These are phyloP conservation scores for Citrus reticulata DNA, from an alignment of 345 rosid genomes.

Conservation along the genomic window DNA sequence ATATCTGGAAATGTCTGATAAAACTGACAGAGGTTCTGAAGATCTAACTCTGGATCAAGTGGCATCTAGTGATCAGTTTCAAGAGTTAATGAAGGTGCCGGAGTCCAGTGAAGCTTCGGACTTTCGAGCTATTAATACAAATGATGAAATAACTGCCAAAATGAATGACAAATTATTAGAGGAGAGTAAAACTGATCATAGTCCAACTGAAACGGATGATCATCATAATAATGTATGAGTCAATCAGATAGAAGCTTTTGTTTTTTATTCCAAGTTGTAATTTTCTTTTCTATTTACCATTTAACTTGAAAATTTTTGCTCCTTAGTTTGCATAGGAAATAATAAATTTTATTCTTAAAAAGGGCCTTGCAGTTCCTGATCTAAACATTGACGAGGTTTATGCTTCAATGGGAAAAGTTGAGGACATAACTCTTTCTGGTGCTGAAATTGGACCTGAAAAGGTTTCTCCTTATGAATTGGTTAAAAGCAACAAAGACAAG, in stretches of 20 bases:
- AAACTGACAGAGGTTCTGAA: slow-evolving; percentile 32
- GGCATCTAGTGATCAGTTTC: slow-evolving; percentile 14
- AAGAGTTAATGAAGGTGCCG: slow-evolving; percentile 8
- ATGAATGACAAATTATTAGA: slow-evolving; percentile 28
- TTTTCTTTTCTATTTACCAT: not conserved
- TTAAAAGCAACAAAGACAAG: slow-evolving; percentile 21
- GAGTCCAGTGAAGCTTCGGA: slow-evolving; percentile 13
- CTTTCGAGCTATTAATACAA: slow-evolving; percentile 20
- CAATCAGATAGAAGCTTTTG: not conserved
- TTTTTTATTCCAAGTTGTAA: not conserved
- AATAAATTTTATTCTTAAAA: slow-evolving; percentile 19
- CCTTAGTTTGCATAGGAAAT: not conserved
- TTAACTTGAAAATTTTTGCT: not conserved
- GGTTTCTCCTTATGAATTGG: slow-evolving; percentile 23
- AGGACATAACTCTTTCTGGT: slow-evolving; percentile 8
- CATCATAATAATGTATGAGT: slow-evolving; percentile 28
- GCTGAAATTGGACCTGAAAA: slow-evolving; percentile 22
- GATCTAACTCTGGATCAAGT: slow-evolving; percentile 28
- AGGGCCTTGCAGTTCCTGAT: slow-evolving; percentile 31
- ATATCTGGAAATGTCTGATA: slow-evolving; percentile 35
- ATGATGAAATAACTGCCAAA: slow-evolving; percentile 25
- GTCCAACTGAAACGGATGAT: slow-evolving; percentile 24
- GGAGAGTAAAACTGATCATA: slow-evolving; percentile 14
- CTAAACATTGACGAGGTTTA: slow-evolving; percentile 19
- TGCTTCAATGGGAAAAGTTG: slow-evolving; percentile 21